Conservation (phyloP, 148 eudicot species). For the Rhododendron griersonianum region DNA sequence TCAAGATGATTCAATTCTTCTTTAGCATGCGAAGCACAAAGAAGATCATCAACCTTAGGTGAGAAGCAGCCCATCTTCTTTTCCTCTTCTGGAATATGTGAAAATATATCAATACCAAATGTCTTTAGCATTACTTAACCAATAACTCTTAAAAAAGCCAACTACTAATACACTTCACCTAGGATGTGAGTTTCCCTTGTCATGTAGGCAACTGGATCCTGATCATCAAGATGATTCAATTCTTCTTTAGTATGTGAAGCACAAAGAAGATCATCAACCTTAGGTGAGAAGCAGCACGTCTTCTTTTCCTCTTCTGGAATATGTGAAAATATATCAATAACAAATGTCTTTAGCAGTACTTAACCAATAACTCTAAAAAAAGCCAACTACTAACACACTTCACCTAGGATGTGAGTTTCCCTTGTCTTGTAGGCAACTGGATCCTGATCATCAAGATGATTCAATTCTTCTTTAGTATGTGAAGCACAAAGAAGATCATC, state of each 20-base stretch:
- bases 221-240: constrained; percentile 9
- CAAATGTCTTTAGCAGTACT: not conserved
- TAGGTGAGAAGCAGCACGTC: constrained; percentile 45
- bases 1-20: constrained; percentile 21
- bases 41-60: constrained; percentile 41
- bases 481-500: constrained; percentile 19
- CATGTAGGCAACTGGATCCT: constrained; percentile 49
- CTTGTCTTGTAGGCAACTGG: constrained; percentile 63
- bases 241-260: constrained; percentile 22
- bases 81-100: constrained; percentile 50
- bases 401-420: constrained; percentile 65
- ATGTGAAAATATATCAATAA: constrained; percentile 13
- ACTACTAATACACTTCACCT: constrained; percentile 36
- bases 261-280: constrained; percentile 26
- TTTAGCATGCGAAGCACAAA: constrained; percentile 8
- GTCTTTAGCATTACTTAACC: not conserved
- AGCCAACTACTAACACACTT: constrained; percentile 9
- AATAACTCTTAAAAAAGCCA: constrained; percentile 1
- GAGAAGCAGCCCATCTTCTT: constrained; percentile 35
- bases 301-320: constrained; percentile 50
- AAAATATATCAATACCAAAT: constrained; percentile 1
- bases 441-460: constrained; percentile 18
- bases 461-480: constrained; percentile 19
- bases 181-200: constrained; percentile 61
- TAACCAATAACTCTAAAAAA: not conserved